These are phyloP conservation scores for Aspergillus thermomutatus DNA, from an alignment of 2,329 filamentous ascomycete species.

Conservation along the genomic window DNA sequence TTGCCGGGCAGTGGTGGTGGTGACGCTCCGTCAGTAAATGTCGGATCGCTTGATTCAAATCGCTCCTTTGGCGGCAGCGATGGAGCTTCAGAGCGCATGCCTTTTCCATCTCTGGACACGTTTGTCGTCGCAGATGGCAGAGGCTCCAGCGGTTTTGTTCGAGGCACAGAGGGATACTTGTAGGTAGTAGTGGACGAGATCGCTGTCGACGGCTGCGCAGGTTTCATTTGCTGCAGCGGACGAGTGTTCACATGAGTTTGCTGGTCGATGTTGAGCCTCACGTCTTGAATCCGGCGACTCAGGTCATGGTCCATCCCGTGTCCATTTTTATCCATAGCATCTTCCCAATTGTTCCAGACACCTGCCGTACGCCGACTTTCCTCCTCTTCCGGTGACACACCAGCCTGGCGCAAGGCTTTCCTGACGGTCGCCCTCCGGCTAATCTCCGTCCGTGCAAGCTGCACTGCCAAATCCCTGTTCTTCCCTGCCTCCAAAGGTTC, in stretches of 20 bases:
- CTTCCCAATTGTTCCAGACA: slow-evolving; percentile 53
- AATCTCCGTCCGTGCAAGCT: slow-evolving; percentile 71
- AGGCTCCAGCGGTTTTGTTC: slow-evolving; percentile 27
- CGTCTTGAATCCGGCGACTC: slow-evolving; percentile 51
- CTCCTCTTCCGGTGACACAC: slow-evolving; percentile 56
- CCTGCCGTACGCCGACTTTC: slow-evolving; percentile 53
- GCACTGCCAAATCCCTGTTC: slow-evolving; percentile 71
- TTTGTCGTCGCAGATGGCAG: slow-evolving; percentile 18
- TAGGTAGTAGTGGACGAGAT: slow-evolving; percentile 29
- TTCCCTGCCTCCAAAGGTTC: slow-evolving; percentile 67
- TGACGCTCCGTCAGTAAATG: slow-evolving; percentile 17
- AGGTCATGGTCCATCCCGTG: slow-evolving; percentile 43
- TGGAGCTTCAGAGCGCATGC: slow-evolving; percentile 27
- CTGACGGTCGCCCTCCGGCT: slow-evolving; percentile 62
- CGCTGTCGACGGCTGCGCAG: slow-evolving; percentile 14
- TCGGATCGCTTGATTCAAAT: slow-evolving; percentile 11
- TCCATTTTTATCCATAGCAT: slow-evolving; percentile 35
- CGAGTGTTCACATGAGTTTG: slow-evolving; percentile 8
- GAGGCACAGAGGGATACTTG: slow-evolving; percentile 44
- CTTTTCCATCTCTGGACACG: slow-evolving; percentile 12
- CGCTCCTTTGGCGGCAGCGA: slow-evolving; percentile 39
- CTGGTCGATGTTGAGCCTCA: slow-evolving; percentile 41
- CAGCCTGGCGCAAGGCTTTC: slow-evolving; percentile 56
- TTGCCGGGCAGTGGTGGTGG: slow-evolving; percentile 28
- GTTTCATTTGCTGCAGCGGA: slow-evolving; percentile 6